phyloP scores from a whole-genome alignment of 2,329 filamentous ascomycete genomes.

The Diaporthe sp. region DNA sequence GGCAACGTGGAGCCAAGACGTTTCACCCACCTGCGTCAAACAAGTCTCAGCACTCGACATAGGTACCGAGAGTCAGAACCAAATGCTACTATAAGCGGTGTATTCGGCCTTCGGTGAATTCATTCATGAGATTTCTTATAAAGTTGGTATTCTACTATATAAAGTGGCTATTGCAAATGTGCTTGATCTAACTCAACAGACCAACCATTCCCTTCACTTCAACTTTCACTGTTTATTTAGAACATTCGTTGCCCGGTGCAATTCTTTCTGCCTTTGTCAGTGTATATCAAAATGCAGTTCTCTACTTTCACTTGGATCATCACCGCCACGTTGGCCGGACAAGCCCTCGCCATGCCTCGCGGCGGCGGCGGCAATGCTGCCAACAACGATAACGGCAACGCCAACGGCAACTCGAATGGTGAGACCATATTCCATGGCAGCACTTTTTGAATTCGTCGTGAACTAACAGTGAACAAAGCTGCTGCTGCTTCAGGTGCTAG shows the following conservation, averaged over 20 bases:
- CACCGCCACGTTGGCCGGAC: constrained; percentile 3
- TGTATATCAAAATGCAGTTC: background rate
- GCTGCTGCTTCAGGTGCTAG: background rate
- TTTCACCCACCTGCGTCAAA: constrained; percentile 9
- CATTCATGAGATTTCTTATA: background rate
- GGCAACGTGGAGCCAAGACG: background rate
- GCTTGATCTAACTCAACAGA: too few species aligned
- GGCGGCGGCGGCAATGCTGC: background rate
- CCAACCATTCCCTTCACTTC: background rate
- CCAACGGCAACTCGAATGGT: background rate
- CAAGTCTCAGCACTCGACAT: background rate
- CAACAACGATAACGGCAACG: background rate
- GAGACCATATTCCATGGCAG: background rate
- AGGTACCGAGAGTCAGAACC: background rate
- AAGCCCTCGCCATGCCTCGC: background rate
- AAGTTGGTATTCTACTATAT: background rate
- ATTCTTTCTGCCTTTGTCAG: background rate
- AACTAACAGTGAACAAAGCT: background rate
- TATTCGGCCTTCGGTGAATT: background rate
- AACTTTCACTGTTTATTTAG: background rate
- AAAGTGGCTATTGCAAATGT: background rate
- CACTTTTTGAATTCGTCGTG: background rate
- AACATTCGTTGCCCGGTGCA: background rate
- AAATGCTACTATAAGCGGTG: background rate
- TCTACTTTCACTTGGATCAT: background rate